These are phyloP conservation scores for Suhomyces panamericanus DNA, from an alignment of 1,139 yeast species.

Conservation along the genomic window DNA sequence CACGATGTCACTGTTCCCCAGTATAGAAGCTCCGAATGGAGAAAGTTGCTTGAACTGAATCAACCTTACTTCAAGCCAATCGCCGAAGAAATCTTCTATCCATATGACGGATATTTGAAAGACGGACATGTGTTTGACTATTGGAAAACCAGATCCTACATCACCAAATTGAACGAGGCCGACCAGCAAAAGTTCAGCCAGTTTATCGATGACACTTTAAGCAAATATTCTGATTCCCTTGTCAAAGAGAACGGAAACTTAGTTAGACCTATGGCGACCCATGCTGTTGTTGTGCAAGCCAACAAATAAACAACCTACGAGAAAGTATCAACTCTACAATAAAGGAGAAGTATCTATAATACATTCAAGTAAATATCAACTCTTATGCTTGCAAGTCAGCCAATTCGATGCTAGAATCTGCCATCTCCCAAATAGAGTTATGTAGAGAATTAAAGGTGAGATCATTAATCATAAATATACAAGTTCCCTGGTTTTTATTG, in stretches of 20 bases:
- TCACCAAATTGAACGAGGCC: slow-evolving; percentile 45
- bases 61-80: slow-evolving; percentile 27
- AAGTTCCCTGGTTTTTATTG: no score
- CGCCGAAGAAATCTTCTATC: slow-evolving; percentile 31
- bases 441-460: no score
- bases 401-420: no score
- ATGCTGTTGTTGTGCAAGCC: slow-evolving; percentile 16
- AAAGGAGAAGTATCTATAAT: no score
- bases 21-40: slow-evolving; percentile 56
- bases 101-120: slow-evolving; percentile 32
- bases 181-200: slow-evolving; percentile 34
- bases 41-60: slow-evolving; percentile 33
- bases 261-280: slow-evolving; percentile 18
- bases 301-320: slow-evolving; percentile 5
- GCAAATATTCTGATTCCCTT: slow-evolving; percentile 15
- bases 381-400: no score
- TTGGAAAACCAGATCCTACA: slow-evolving; percentile 61
- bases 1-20: slow-evolving; percentile 54
- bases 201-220: slow-evolving; percentile 28
- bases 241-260: slow-evolving; percentile 11
- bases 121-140: slow-evolving; percentile 45
- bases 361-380: no score
- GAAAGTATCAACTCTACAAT: background rate
- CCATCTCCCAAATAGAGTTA: no score
- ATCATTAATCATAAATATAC: no score